Evolutionary conservation across 495 filamentous ascomycete genomes (phyloP).

Genomic region (Annulohypoxylon bovei): DNA sequence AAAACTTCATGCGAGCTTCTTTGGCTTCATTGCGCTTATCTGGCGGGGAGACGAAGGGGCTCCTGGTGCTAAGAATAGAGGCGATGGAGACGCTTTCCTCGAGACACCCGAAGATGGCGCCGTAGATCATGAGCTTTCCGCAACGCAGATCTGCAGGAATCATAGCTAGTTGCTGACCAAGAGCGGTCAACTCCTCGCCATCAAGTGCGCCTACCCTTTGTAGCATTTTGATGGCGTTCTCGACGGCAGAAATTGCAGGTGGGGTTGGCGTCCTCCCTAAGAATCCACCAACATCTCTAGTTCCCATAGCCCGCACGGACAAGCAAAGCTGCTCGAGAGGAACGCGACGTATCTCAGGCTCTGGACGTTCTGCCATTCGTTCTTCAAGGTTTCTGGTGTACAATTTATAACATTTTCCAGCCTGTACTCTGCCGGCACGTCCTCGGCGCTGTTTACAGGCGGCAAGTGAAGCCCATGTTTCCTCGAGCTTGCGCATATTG

Average conservation of each 20-base stretch:
- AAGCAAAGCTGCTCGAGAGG: conserved; percentile 95
- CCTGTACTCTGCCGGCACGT: conserved; percentile 89
- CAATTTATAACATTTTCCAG: conserved; percentile 93
- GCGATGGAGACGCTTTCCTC: conserved; percentile 90
- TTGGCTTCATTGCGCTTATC: conserved; percentile 85
- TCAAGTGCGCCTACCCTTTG: conserved; percentile 88
- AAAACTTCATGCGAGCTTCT: conserved; percentile 78
- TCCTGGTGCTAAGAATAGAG: conserved; percentile 83
- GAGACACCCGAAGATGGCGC: conserved; percentile 90
- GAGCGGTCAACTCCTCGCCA: conserved; percentile 83
- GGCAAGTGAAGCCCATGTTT: conserved; percentile 94
- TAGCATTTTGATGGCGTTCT: conserved; percentile 81
- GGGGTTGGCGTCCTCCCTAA: conserved; percentile 88
- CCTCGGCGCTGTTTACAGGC: conserved; percentile 97
- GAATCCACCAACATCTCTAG: conserved; percentile 80
- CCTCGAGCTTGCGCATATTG: conserved; percentile 93
- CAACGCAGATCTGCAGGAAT: conserved; percentile 94
- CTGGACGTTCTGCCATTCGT: conserved; percentile 84
- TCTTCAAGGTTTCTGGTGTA: conserved; percentile 89
- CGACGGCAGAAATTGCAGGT: conserved; percentile 82
- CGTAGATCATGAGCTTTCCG: conserved; percentile 95
- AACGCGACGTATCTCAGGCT: conserved; percentile 92
- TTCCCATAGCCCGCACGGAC: conserved; percentile 93
- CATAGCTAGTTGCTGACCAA: conserved; percentile 90
- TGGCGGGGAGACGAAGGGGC: conserved; percentile 83